These are phyloP conservation scores for Pyracantha coccinea DNA, from an alignment of 331 rosid genomes.

Conservation along the genomic window DNA sequence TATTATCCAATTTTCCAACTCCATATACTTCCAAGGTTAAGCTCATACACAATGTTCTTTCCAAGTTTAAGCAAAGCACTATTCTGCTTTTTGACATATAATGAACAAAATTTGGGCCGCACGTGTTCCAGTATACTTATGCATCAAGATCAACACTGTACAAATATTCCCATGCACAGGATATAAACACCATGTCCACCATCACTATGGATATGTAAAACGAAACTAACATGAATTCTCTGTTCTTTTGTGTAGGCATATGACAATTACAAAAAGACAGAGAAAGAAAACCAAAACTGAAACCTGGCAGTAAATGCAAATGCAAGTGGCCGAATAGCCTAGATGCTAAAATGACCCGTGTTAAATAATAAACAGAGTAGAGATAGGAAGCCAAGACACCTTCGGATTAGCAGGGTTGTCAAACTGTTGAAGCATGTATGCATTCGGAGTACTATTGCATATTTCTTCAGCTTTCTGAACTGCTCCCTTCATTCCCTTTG, in stretches of 20 bases:
- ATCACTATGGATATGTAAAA: background rate
- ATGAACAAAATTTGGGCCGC: background rate
- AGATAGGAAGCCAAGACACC: conserved; percentile 35
- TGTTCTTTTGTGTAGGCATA: background rate
- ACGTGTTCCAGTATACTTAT: background rate
- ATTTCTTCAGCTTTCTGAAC: conserved; percentile 99
- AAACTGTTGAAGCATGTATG: conserved; percentile 96
- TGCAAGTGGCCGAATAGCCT: background rate
- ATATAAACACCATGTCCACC: background rate
- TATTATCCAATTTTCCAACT: background rate
- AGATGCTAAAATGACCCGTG: background rate
- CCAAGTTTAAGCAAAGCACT: background rate
- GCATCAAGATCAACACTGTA: background rate
- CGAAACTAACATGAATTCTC: background rate
- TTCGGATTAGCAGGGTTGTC: conserved; percentile 98
- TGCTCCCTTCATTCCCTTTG: conserved; percentile 98
- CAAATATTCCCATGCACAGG: background rate
- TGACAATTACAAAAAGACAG: background rate
- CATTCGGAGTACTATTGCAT: conserved; percentile 56
- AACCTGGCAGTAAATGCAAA: background rate
- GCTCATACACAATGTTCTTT: background rate
- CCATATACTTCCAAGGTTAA: background rate
- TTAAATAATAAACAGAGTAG: background rate
- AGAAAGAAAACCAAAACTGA: background rate
- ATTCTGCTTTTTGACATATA: background rate